Base-by-base conservation (phyloP, 129 eudicot species). In the Dittrichia graveolens region DNA sequence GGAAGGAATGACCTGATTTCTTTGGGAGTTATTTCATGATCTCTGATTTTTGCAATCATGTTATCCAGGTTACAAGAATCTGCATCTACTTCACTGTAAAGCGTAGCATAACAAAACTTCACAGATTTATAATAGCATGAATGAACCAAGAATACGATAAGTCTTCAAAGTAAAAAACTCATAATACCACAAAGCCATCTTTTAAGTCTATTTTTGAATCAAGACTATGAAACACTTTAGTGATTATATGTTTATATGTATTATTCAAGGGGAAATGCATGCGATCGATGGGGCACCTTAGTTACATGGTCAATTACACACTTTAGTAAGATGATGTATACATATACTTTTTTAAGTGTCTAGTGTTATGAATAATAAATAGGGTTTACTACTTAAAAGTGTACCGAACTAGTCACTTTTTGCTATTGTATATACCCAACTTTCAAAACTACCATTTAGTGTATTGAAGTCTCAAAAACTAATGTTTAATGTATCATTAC, bases 1-100 rank as follows among this genome's bases (percentile, higher is more conserved):
- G 87, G 89, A 69, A 85, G 76, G 67, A 93, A 89, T 49, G 31
- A 40, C 72, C 84, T 84, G 47, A 92, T 79, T 37, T 75, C 78
- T 72, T 92, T 87, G 6, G 82, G 72, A 14, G 98, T 83, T 65
- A 92, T 75, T 40, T 85, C 86, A 74, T 13, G 78, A 48, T 87
- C 83, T 74, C 53, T 78, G 35, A 93, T 85, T 47, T 85, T 69
- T 43, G 40, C 72, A 3, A 83, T 75, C 52, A 93, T 79, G 63
- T 68, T 78, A 66, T 87, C 95, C 67, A 90, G 58, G 47, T 81
- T 45, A 71, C 64, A 56, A 8, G 80, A 57, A 62, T 72, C 81
- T 83, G 57, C 84, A 67, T 79, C 86, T 54, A 42, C 76, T 59
- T 50, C 78, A 82, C 95, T 92, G 88, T 40, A 65, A 82, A 56